Evolutionary conservation across 2,329 filamentous ascomycete species (phyloP).

Genomic region (Aotearoamyces nothofagi): DNA sequence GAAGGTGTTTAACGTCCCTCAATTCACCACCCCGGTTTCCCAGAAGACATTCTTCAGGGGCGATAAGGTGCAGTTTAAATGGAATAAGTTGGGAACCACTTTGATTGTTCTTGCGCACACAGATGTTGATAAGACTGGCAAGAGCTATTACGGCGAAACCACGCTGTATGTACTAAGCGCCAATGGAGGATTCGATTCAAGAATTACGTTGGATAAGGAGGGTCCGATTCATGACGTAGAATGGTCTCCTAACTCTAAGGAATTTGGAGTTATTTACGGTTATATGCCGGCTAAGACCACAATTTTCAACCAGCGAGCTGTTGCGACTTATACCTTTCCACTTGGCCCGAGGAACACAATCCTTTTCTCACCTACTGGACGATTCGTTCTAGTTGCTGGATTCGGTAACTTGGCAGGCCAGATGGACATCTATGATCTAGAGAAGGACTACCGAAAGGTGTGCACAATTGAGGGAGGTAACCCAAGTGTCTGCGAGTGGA

Average conservation of each 20-base stretch:
- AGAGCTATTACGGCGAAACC: slow-evolving; percentile 98
- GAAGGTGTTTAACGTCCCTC: slow-evolving; percentile 85
- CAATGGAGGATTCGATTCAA: slow-evolving; percentile 82
- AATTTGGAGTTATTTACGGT: slow-evolving; percentile 94
- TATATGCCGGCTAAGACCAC: slow-evolving; percentile 99
- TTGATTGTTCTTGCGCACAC: slow-evolving; percentile 93
- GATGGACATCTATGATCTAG: slow-evolving; percentile 93
- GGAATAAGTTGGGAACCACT: slow-evolving; percentile 85
- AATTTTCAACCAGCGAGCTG: slow-evolving; percentile 84
- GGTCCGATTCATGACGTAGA: slow-evolving; percentile 94
- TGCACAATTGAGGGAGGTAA: slow-evolving; percentile 91
- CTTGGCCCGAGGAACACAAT: slow-evolving; percentile 88
- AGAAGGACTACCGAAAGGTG: slow-evolving; percentile 86
- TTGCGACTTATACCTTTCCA: slow-evolving; percentile 72
- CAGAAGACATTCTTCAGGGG: slow-evolving; percentile 99
- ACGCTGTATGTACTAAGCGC: slow-evolving; percentile 90
- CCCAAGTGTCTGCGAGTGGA: slow-evolving; percentile 94
- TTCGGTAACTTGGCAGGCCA: slow-evolving; percentile 96
- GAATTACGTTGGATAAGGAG: slow-evolving; percentile 87
- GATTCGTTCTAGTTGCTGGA: slow-evolving; percentile 85
- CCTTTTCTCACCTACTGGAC: slow-evolving; percentile 81
- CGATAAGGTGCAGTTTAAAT: slow-evolving; percentile 97
- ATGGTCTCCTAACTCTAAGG: slow-evolving; percentile 97
- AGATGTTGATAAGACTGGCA: slow-evolving; percentile 94
- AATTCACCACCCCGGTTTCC: slow-evolving; percentile 70